Percentiles rank a stretch among this genome's conserved stretches.
These are phyloP conservation scores for Bruguiera gymnorhiza DNA, from an alignment of 345 rosid genomes.

Conservation along the genomic window DNA sequence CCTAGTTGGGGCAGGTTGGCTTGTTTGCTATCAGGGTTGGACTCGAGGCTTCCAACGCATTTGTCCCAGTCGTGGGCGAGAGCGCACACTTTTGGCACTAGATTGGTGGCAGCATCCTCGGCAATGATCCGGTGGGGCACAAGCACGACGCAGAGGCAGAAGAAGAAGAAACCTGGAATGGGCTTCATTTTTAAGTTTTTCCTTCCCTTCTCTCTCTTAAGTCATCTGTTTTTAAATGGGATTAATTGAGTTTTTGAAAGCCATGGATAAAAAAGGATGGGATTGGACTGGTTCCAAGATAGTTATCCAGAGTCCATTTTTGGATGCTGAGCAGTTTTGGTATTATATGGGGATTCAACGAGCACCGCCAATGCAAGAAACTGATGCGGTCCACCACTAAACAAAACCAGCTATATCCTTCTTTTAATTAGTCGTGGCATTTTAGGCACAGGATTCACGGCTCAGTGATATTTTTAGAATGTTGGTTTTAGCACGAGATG, in stretches of 20 bases:
- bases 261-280: not conserved
- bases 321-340: not conserved
- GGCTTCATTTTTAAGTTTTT: constrained; percentile 24
- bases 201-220: not conserved
- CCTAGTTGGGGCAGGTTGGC: constrained; percentile 45
- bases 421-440: too few species aligned
- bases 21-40: constrained; percentile 33
- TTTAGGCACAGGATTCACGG: too few species aligned
- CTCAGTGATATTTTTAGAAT: too few species aligned
- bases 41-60: constrained; percentile 45
- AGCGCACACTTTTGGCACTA: constrained; percentile 38
- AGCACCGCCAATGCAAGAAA: not conserved
- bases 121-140: not conserved
- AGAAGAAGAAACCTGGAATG: constrained; percentile 9
- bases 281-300: not conserved
- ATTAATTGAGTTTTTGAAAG: not conserved
- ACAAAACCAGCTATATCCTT: not conserved
- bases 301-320: not conserved
- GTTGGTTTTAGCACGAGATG: too few species aligned
- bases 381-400: constrained; percentile 13
- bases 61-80: constrained; percentile 34
- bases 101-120: not conserved
- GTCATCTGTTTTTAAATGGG: not conserved
- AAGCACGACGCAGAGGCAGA: constrained; percentile 23
- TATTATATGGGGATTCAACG: not conserved